A percentile compares a stretch with the other conserved stretches of the same genome.
These are phyloP conservation scores for Citrus australasica DNA, from an alignment of 345 rosid species.

Conservation along the genomic window DNA sequence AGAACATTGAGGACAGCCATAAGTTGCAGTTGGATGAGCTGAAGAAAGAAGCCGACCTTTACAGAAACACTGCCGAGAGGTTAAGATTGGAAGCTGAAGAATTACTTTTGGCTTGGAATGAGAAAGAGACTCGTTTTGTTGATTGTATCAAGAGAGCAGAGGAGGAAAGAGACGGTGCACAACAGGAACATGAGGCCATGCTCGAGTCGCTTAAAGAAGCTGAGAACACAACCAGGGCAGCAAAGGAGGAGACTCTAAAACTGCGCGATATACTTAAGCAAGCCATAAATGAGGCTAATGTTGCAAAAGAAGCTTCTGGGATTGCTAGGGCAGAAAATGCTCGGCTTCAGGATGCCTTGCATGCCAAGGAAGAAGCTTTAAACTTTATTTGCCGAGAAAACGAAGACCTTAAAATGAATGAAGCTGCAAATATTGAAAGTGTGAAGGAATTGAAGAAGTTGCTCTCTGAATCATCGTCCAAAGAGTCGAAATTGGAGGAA, in stretches of 20 bases:
- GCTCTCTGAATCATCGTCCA: slow-evolving; percentile 34
- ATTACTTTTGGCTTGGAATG: slow-evolving; percentile 69
- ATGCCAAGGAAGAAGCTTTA: slow-evolving; percentile 64
- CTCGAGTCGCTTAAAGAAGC: slow-evolving; percentile 43
- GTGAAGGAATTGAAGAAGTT: slow-evolving; percentile 57
- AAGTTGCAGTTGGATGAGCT: slow-evolving; percentile 31
- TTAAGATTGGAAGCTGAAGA: slow-evolving; percentile 78
- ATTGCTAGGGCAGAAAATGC: slow-evolving; percentile 72
- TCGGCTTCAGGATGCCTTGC: slow-evolving; percentile 56
- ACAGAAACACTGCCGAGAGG: slow-evolving; percentile 59
- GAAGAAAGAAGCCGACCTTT: slow-evolving; percentile 48
- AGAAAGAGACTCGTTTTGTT: slow-evolving; percentile 70
- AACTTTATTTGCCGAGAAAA: slow-evolving; percentile 53
- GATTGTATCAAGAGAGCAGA: slow-evolving; percentile 65
- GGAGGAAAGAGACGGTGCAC: slow-evolving; percentile 51
- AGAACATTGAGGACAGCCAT: slow-evolving; percentile 29
- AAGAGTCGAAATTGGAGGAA: slow-evolving; percentile 12
- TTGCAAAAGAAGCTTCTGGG: slow-evolving; percentile 79
- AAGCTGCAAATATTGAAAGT: slow-evolving; percentile 50
- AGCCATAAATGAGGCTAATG: slow-evolving; percentile 82
- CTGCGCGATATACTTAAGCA: slow-evolving; percentile 80
- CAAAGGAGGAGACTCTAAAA: slow-evolving; percentile 63
- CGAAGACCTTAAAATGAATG: slow-evolving; percentile 57
- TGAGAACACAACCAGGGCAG: slow-evolving; percentile 35
- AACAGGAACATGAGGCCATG: slow-evolving; percentile 47